Base-by-base conservation (phyloP, 495 filamentous ascomycete species). In the Astrothelium subdiscretum region DNA sequence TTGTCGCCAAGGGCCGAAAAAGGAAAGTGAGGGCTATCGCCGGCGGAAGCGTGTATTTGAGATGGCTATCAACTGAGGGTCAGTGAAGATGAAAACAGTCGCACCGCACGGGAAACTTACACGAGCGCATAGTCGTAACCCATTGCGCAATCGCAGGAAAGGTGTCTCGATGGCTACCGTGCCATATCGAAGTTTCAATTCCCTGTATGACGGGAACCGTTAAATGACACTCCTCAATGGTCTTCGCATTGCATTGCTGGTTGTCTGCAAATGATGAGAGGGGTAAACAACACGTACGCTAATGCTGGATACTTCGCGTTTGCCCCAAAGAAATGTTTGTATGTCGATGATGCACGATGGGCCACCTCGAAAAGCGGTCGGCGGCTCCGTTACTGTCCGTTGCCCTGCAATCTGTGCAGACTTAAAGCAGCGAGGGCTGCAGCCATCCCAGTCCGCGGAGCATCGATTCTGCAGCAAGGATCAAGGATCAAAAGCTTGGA, bases 71-170 rank as follows among this genome's bases (percentile, higher is more conserved):
- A 54, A 54, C 10, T 8, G 5, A 29, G 48, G 10, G 3, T 54
- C 24, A 54, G 48, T 29, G 29, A 24, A 54, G 22, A 8, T 5
- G 6, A 54, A n/a, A 8, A 20, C n/a, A 54, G 8, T 1, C 3
- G 48, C 24, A 27, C 22, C 12, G 8, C 5, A 54, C 15, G 6
- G 29, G 48, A 54, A 54, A 63, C 83, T 73, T 79, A 86, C 83
- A 87, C 84, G 60, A 84, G 72, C 42, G 82, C 81, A 77, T 87
- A 87, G 59, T 85, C 85, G 71, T 75, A 79, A n/a, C 82, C 84
- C 85, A 87, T 85, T 32, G 69, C 73, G 62, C 18, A 48, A n/a
- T 59, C n/a, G 24, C 35, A 4, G 35, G 13, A 29, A 8, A 54
- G 48, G 20, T 22, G 20, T 8, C 35, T 26, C 6, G 0, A n/a